Evolutionary conservation across 306 rosid species (phyloP).

Genomic region (Prunus mume): DNA sequence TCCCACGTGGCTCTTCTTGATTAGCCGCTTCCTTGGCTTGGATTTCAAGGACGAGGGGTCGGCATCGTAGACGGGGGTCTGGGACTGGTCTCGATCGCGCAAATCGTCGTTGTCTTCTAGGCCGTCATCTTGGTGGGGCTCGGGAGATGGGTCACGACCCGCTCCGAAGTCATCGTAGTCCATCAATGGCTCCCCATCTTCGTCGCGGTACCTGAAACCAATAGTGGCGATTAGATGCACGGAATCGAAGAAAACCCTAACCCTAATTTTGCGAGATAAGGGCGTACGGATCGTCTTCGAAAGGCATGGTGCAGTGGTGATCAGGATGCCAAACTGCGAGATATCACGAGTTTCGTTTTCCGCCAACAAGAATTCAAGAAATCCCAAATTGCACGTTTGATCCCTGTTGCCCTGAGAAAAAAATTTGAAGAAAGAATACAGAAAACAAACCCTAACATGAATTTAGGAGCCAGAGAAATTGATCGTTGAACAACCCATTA

Average conservation of each 20-base stretch:
- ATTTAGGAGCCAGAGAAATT: not conserved
- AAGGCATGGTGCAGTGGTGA: slow-evolving; percentile 45
- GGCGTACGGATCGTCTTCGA: slow-evolving; percentile 74
- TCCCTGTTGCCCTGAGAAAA: not conserved
- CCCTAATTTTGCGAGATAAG: slow-evolving; percentile 6
- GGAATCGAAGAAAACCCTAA: slow-evolving; percentile 28
- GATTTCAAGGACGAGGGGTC: slow-evolving; percentile 48
- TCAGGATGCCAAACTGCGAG: not conserved
- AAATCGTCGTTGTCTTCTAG: slow-evolving; percentile 49
- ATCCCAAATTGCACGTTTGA: not conserved
- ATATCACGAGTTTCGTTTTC: not conserved
- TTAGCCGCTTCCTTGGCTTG: slow-evolving; percentile 82
- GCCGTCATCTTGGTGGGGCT: slow-evolving; percentile 54
- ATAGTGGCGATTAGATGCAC: not conserved
- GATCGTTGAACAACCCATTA: not conserved
- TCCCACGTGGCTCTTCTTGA: slow-evolving; percentile 59
- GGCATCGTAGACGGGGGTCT: slow-evolving; percentile 72
- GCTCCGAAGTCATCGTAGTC: slow-evolving; percentile 71
- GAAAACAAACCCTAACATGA: not conserved
- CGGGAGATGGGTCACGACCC: slow-evolving; percentile 71
- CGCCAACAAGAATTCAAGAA: not conserved
- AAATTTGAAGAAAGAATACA: not conserved
- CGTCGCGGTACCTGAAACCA: slow-evolving; percentile 72
- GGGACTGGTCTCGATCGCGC: slow-evolving; percentile 60
- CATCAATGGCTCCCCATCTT: slow-evolving; percentile 95